Percentiles rank a stretch among this genome's conserved stretches.
Evolutionary conservation across 805 yeast genomes (phyloP).

Genomic region (Limtongia smithiae): DNA sequence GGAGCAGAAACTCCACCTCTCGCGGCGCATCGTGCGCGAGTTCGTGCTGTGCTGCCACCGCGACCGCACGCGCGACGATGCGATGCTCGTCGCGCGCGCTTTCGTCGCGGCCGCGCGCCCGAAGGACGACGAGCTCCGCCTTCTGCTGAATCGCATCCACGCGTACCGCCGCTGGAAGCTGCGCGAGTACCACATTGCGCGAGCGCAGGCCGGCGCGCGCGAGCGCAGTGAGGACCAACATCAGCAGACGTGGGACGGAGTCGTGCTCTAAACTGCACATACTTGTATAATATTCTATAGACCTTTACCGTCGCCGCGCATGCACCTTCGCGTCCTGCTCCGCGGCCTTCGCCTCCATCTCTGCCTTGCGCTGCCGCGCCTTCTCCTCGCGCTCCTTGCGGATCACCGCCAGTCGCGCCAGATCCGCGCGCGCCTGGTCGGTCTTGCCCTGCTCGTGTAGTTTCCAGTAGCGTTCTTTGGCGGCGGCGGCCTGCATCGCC

Average conservation of each 20-base stretch:
- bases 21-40: slow-evolving; percentile 3
- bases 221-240: neutral
- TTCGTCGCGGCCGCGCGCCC: slow-evolving; percentile 1
- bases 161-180: slow-evolving; percentile 11
- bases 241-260: neutral
- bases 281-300: neutral
- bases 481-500: slow-evolving; percentile 29
- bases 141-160: neutral
- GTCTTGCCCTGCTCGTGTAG: slow-evolving; percentile 37
- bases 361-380: slow-evolving; percentile 25
- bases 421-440: slow-evolving; percentile 57
- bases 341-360: slow-evolving; percentile 23
- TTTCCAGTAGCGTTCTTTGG: slow-evolving; percentile 28
- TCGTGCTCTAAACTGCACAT: neutral
- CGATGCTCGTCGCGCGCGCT: slow-evolving; percentile 14
- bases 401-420: slow-evolving; percentile 50
- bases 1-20: neutral
- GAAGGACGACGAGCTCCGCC: neutral
- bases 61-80: slow-evolving; percentile 8
- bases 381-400: slow-evolving; percentile 27
- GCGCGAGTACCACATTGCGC: neutral
- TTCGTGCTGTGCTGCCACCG: slow-evolving; percentile 20
- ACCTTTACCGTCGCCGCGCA: slow-evolving; percentile 4
- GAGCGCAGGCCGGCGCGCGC: neutral
- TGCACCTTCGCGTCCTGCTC: slow-evolving; percentile 13